Conservation (phyloP, 306 rosid species). For the Argentina anserina region DNA sequence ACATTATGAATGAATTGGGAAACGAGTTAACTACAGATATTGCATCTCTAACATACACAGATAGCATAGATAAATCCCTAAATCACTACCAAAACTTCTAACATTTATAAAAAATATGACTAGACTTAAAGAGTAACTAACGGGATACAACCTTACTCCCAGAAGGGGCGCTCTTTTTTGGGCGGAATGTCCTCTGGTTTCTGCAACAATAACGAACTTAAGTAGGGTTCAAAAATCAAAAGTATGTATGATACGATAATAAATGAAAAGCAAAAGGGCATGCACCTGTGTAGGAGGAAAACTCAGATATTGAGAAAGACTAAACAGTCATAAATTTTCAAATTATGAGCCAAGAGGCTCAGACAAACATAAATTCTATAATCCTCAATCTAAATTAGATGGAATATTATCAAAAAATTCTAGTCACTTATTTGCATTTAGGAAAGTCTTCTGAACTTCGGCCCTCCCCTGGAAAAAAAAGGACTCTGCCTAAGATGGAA, state of each 20-base stretch:
- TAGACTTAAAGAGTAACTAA: neutral
- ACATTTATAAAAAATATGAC: constrained; percentile 10
- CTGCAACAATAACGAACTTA: constrained; percentile 36
- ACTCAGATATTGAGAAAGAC: neutral
- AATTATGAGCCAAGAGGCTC: neutral
- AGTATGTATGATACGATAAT: neutral
- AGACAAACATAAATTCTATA: neutral
- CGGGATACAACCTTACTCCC: constrained; percentile 85
- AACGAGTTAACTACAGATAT: neutral
- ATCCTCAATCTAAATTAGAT: neutral
- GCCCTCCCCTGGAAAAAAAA: too few species aligned
- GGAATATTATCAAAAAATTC: too few species aligned
- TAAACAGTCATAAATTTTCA: neutral
- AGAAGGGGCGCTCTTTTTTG: constrained; percentile 93
- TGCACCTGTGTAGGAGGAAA: neutral
- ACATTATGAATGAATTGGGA: neutral
- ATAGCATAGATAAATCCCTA: neutral
- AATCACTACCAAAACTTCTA: neutral
- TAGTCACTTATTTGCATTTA: neutral
- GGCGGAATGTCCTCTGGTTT: constrained; percentile 97
- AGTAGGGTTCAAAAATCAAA: neutral
- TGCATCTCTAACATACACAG: neutral
- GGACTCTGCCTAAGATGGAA: too few species aligned
- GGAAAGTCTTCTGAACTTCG: neutral
- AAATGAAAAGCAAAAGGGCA: neutral